Evolutionary conservation across 2,329 filamentous ascomycete genomes (phyloP), one percentile per base, ranked within the genome.

Genomic region (Penicillium digitatum): DNA sequence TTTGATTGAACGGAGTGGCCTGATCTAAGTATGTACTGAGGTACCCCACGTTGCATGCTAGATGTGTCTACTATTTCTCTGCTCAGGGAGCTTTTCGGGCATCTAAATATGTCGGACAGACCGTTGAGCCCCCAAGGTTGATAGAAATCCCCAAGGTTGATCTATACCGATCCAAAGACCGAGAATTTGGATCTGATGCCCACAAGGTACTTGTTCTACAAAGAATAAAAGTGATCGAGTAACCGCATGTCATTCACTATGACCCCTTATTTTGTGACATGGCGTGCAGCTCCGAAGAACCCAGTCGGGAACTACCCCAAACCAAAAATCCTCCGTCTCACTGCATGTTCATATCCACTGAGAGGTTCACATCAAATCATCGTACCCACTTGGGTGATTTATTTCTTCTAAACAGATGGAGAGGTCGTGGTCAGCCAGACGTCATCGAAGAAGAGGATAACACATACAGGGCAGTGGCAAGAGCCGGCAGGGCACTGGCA

Each of bases 401-500:
- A 66, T 60, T 64, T 65, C 64, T 66, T 49, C 32, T 35, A 22
- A 18, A 26, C 20, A 22, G 37, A 42, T 39, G 22, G 26, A 31
- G 18, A 35, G 38, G 20, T 37, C 34, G 24, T 31, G 46, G 22
- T 43, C 35, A 49, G 58, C 61, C 48, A 61, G 54, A 40, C 40
- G 22, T 48, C 38, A 38, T 31, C 14, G 12, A 55, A 22, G 44
- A 32, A 16, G 34, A 29, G 24, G 9, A 44, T 38, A 47, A n/a
- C 46, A 69, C 69, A 52, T 70, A 74, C 72, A 34, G 70, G 70
- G 72, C 72, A 75, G 56, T 73, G 61, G 71, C 72, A 75, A 40
- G 61, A 53, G 62, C 72, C 73, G 61, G 72, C 65, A 61, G 73
- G 72, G 69, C 73, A 74, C 62, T 70, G 66, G 71, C 72, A 75